phyloP scores from a whole-genome alignment of 805 yeast genomes.

The Sugiyamaella marilandica region DNA sequence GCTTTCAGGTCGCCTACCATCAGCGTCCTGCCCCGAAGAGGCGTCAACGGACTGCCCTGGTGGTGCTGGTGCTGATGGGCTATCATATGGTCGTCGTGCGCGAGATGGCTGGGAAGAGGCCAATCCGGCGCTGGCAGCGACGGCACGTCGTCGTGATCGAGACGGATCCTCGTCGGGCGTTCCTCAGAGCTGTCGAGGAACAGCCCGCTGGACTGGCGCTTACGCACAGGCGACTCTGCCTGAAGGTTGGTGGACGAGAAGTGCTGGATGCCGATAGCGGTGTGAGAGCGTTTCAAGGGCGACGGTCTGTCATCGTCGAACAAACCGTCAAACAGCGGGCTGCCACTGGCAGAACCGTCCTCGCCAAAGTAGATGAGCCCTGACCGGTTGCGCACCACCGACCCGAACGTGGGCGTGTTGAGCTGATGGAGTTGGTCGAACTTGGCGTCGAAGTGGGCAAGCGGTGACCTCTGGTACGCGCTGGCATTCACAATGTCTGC shows the following conservation, averaged over 20 bases:
- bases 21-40: slow-evolving; percentile 11
- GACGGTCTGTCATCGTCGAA: slow-evolving; percentile 6
- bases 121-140: slow-evolving; percentile 13
- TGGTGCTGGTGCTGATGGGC: not conserved
- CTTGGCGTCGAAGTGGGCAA: not conserved
- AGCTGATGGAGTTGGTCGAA: not conserved
- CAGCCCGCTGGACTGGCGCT: slow-evolving; percentile 10
- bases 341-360: not conserved
- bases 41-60: slow-evolving; percentile 1
- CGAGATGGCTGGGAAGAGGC: not conserved
- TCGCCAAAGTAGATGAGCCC: slow-evolving; percentile 7
- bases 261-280: slow-evolving; percentile 26
- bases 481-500: not conserved
- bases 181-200: not conserved
- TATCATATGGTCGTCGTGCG: not conserved
- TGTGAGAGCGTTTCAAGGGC: slow-evolving; percentile 22
- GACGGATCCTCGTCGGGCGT: not conserved
- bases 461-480: not conserved
- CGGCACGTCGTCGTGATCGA: slow-evolving; percentile 17
- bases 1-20: slow-evolving; percentile 17
- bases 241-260: slow-evolving; percentile 17
- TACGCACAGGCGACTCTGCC: slow-evolving; percentile 16
- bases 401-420: not conserved
- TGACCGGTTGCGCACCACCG: not conserved
- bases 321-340: not conserved